These are phyloP conservation scores for Symmetrospora coprosmae DNA, from an alignment of 768 basidiomycete genomes.

Conservation along the genomic window DNA sequence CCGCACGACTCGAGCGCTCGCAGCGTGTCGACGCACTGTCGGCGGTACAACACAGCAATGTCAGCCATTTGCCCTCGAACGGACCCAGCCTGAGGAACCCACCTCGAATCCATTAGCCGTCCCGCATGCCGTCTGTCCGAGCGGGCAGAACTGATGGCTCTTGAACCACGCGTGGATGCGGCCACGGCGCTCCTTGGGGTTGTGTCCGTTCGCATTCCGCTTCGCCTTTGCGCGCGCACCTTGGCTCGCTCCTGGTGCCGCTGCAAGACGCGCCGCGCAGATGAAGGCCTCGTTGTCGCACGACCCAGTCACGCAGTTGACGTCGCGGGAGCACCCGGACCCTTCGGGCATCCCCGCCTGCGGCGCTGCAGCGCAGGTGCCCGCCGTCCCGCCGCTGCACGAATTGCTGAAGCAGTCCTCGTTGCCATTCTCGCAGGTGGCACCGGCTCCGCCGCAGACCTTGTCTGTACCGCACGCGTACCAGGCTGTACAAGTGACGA, in stretches of 20 bases:
- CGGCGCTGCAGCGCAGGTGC: neutral
- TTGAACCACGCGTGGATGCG: neutral
- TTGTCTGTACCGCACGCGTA: slow-evolving; percentile 1
- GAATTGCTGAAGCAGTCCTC: neutral
- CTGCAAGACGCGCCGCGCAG: neutral
- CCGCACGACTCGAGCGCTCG: neutral
- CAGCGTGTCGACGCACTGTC: neutral
- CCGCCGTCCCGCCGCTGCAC: neutral
- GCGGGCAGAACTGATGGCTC: neutral
- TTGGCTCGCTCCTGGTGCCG: slow-evolving; percentile 1
- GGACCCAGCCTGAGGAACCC: neutral
- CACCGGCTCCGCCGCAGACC: neutral
- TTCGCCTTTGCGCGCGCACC: neutral
- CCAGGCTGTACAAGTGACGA: neutral
- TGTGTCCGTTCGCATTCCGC: neutral
- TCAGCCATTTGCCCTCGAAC: neutral
- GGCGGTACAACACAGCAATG: neutral
- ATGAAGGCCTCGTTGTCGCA: slow-evolving; percentile 1
- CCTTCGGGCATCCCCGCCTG: neutral
- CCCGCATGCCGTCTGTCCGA: neutral
- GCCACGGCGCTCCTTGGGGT: neutral
- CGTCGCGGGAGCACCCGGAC: neutral
- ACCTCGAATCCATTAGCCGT: neutral
- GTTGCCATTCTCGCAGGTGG: neutral
- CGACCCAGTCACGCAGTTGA: neutral